A percentile compares a stretch with the other conserved stretches of the same genome.
These are phyloP conservation scores for Logfia minima DNA, from an alignment of 129 eudicot genomes.

Conservation along the genomic window DNA sequence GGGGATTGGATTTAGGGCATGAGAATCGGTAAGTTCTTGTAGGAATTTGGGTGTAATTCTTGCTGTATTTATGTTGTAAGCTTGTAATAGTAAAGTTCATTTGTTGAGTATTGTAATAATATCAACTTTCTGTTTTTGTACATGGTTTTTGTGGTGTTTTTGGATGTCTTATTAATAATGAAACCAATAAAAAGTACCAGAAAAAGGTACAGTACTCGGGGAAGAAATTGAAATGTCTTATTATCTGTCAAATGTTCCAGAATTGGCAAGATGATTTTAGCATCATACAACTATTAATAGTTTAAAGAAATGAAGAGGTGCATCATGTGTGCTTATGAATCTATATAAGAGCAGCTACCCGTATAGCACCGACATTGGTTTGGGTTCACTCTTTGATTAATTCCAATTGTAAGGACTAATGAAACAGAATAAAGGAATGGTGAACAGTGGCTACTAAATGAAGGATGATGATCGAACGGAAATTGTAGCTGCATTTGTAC, in stretches of 20 bases:
- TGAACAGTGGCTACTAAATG: no score
- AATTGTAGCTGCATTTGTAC: no score
- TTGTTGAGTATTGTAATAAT: neutral
- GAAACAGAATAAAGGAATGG: no score
- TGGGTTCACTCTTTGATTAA: no score
- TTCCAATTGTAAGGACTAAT: neutral
- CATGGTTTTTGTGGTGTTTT: neutral
- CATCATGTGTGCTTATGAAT: no score
- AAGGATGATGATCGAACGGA: no score
- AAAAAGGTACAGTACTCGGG: neutral
- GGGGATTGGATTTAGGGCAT: neutral
- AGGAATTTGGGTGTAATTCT: constrained; percentile 16
- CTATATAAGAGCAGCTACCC: no score
- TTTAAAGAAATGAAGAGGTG: no score
- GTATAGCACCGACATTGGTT: no score
- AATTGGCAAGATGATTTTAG: neutral
- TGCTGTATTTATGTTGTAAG: neutral
- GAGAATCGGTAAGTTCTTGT: neutral
- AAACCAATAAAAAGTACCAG: neutral
- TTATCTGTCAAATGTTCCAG: neutral
- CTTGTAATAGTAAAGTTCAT: neutral
- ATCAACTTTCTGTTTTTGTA: neutral
- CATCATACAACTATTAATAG: no score
- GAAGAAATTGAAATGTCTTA: neutral
- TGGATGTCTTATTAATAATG: neutral